A percentile compares a stretch with the other conserved stretches of the same genome.
These are phyloP conservation scores for Fusarium sulawesiense DNA, from an alignment of 2,329 filamentous ascomycete species.

Conservation along the genomic window DNA sequence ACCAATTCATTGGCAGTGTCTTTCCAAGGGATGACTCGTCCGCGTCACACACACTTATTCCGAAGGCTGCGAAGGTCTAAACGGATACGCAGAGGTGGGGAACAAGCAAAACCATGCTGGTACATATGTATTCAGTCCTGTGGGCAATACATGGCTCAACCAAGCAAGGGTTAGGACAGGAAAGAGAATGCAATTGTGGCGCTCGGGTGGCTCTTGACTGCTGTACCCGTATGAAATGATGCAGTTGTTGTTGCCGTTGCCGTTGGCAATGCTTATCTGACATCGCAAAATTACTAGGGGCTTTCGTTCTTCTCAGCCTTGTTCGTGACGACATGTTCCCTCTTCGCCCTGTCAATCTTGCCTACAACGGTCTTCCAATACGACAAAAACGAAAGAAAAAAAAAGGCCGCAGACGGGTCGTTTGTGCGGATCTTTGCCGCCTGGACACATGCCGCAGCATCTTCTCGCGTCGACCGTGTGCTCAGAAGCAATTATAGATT, in stretches of 20 bases:
- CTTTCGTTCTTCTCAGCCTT: slow-evolving; percentile 3
- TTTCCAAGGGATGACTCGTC: neutral
- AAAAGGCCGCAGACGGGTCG: neutral
- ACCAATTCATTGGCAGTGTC: neutral
- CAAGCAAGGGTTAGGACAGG: neutral
- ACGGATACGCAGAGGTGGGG: neutral
- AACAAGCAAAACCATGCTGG: neutral
- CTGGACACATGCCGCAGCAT: slow-evolving; percentile 15
- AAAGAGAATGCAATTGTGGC: slow-evolving; percentile 6
- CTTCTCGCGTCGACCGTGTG: slow-evolving; percentile 25
- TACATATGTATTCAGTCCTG: neutral
- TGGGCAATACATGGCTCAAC: neutral
- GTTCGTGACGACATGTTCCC: slow-evolving; percentile 6
- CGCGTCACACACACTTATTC: neutral
- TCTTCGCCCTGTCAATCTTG: slow-evolving; percentile 23
- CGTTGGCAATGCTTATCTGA: slow-evolving; percentile 3
- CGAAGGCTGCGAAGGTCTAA: neutral
- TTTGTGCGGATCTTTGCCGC: slow-evolving; percentile 22
- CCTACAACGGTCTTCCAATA: neutral
- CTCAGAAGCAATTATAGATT: slow-evolving; percentile 50
- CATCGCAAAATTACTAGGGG: neutral
- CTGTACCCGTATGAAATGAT: slow-evolving; percentile 16
- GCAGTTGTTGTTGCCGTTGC: slow-evolving; percentile 8
- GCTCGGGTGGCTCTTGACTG: slow-evolving; percentile 11
- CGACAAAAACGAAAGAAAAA: neutral